A percentile compares a stretch with the other conserved stretches of the same genome.
phyloP scores from a whole-genome alignment of 2,329 filamentous ascomycete genomes.

The Triangularia setosa region DNA sequence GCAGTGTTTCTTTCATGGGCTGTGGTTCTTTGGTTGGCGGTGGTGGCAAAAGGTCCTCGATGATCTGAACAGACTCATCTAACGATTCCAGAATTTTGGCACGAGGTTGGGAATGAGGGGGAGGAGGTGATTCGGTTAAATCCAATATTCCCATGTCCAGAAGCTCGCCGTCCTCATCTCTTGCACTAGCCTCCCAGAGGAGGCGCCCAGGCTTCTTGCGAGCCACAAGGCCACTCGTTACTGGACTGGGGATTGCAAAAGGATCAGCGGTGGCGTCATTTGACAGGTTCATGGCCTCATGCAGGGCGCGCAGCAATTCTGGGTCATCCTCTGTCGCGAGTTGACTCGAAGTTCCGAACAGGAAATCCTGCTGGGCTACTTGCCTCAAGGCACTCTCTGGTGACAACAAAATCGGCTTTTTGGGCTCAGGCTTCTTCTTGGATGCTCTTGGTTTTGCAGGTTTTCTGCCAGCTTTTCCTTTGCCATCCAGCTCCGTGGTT shows the following conservation, averaged over 20 bases:
- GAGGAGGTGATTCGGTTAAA: constrained; percentile 44
- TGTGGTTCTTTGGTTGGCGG: not conserved
- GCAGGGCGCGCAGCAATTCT: constrained; percentile 57
- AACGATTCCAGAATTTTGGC: not conserved
- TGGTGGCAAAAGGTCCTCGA: not conserved
- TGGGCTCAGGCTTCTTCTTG: constrained; percentile 37
- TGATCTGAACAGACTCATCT: not conserved
- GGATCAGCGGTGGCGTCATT: constrained; percentile 42
- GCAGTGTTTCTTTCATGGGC: not conserved
- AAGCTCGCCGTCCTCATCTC: constrained; percentile 62
- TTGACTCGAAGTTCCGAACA: constrained; percentile 86
- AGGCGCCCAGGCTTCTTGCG: constrained; percentile 29
- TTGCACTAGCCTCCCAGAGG: constrained; percentile 68
- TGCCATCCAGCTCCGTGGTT: constrained; percentile 29
- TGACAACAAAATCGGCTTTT: constrained; percentile 57
- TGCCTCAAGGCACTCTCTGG: constrained; percentile 64
- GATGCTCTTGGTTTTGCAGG: constrained; percentile 29
- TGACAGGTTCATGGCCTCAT: constrained; percentile 58
- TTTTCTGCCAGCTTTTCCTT: constrained; percentile 38
- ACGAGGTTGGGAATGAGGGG: constrained; percentile 2
- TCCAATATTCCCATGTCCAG: constrained; percentile 61
- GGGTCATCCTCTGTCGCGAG: constrained; percentile 70
- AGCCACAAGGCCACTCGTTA: constrained; percentile 20
- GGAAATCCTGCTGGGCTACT: constrained; percentile 66
- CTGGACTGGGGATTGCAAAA: constrained; percentile 31